Base-by-base conservation (phyloP, 108 stramenopile species). In the Discostella pseudostelligera region DNA sequence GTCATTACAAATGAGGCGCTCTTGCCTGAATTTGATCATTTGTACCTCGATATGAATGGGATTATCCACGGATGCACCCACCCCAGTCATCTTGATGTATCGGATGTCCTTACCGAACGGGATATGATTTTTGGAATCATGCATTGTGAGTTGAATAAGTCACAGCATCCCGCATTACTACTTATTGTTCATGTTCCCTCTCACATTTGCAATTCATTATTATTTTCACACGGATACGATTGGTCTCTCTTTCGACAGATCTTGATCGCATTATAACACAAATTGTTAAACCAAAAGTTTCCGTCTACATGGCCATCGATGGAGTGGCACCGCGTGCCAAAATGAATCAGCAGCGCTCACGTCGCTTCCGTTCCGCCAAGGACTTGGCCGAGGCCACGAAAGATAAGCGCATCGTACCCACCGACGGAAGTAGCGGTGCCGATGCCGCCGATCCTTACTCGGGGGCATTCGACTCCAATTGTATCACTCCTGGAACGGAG, bases 31-130 rank as follows among this genome's bases (percentile, higher is more conserved):
- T 89, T 95, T 61, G 93, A 95, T 65, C 97, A 98, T 62, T 78
- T 99, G 65, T 99, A 99, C 61, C 73, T 99, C 61, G 99, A 99
- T 73, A 97, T 99, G 99, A 99, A 99, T 65, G 99, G 99, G 16
- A 96, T 99, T 69, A 98, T 99, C 66, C 99, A 99, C 76, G 96
- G 96, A 7, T 97, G 97, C 79, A 95, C 96, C 7, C 97, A 99
- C 77, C 90, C 92, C 24, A 80, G 57, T 65, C 80, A 91, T 67
- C 59, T 86, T 61, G 94, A 96, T 69, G 81, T 97, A 44, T 83
- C 93, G n/a, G 87, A 92, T 64, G 87, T 90, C 40, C 67, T 96
- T 1, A 79, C 79, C 46, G 97, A 97, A 67, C 80, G 89, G 50
- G 96, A 97, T 65, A 97, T 97, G 98, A 87, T 98, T 82, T 51